Evolutionary conservation across 805 yeast genomes (phyloP).

Genomic region (Nematodospora valgi): DNA sequence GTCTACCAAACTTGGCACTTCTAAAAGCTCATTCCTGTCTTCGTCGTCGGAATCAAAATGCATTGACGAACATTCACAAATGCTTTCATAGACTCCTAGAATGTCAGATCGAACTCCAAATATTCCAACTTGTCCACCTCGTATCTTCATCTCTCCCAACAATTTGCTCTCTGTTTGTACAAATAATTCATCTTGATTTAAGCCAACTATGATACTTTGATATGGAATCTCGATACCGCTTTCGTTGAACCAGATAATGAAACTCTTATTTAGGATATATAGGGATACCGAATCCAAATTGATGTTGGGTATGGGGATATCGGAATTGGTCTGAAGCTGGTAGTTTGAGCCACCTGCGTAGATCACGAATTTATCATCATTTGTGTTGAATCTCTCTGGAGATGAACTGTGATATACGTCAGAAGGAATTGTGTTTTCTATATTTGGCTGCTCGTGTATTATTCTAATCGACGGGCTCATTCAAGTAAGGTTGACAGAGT

Average conservation of each 20-base stretch:
- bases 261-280: constrained; percentile 32
- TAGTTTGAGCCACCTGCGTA: constrained; percentile 33
- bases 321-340: not conserved
- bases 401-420: constrained; percentile 31
- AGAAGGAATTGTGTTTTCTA: constrained; percentile 38
- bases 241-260: constrained; percentile 28
- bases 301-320: constrained; percentile 7
- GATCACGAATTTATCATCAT: constrained; percentile 35
- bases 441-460: constrained; percentile 28
- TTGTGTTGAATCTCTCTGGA: constrained; percentile 33
- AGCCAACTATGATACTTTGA: constrained; percentile 32
- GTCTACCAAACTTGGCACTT: constrained; percentile 20
- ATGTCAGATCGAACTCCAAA: too few species aligned
- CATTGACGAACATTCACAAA: constrained; percentile 36
- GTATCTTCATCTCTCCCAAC: too few species aligned
- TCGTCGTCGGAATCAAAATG: constrained; percentile 30
- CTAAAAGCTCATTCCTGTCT: constrained; percentile 6
- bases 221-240: constrained; percentile 35
- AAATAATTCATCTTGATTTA: constrained; percentile 22
- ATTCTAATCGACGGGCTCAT: constrained; percentile 10
- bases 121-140: too few species aligned
- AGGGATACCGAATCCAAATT: constrained; percentile 17
- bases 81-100: constrained; percentile 27
- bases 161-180: too few species aligned
- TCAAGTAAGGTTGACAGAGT: not conserved